A percentile compares a stretch with the other conserved stretches of the same genome.
These are phyloP conservation scores for Murraya paniculata DNA, from an alignment of 345 rosid species.

Conservation along the genomic window DNA sequence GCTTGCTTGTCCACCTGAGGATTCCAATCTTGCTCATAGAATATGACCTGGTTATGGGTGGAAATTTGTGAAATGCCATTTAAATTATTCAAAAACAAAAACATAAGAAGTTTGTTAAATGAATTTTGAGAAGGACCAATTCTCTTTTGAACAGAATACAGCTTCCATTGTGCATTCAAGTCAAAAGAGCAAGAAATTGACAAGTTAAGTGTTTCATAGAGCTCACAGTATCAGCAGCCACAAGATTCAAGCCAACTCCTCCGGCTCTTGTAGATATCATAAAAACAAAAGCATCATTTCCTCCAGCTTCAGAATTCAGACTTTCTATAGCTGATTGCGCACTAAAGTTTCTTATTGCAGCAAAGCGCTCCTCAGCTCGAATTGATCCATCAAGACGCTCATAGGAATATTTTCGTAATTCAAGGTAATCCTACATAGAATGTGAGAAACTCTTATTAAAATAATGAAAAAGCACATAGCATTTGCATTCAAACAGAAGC, in stretches of 20 bases:
- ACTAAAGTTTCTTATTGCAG: slow-evolving; percentile 83
- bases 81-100: background rate
- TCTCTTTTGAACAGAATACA: background rate
- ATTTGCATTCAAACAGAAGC: slow-evolving; percentile 3
- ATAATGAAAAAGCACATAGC: background rate
- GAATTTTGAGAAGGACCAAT: background rate
- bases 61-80: slow-evolving; percentile 8
- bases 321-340: slow-evolving; percentile 14
- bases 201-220: background rate
- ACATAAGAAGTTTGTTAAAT: background rate
- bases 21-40: slow-evolving; percentile 96
- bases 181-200: background rate
- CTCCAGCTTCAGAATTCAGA: slow-evolving; percentile 27
- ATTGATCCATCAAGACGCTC: slow-evolving; percentile 97
- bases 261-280: slow-evolving; percentile 96
- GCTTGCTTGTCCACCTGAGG: slow-evolving; percentile 97
- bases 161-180: background rate
- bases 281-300: slow-evolving; percentile 66
- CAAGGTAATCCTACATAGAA: slow-evolving; percentile 68
- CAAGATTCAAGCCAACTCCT: slow-evolving; percentile 93
- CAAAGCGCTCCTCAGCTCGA: slow-evolving; percentile 93
- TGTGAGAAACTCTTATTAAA: slow-evolving; percentile 1
- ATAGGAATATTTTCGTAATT: slow-evolving; percentile 73
- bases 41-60: slow-evolving; percentile 56
- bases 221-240: slow-evolving; percentile 89